Evolutionary conservation across 116 monocot genomes (phyloP).

Genomic region (Iris pallida): DNA sequence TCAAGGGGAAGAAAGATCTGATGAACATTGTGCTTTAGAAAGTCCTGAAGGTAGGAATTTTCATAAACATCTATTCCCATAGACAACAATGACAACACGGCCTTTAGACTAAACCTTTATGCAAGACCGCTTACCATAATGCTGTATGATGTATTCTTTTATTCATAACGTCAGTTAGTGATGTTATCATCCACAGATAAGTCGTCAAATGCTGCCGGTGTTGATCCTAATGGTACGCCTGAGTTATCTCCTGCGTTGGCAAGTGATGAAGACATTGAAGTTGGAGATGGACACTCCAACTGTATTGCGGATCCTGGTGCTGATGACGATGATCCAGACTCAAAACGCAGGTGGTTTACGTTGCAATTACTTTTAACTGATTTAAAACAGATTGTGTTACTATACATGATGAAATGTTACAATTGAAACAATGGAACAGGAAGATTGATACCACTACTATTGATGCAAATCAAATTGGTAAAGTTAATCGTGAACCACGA

Average conservation of each 20-base stretch:
- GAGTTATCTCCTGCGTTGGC: conserved; percentile 43
- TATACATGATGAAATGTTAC: neutral
- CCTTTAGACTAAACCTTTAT: too few relatives aligned
- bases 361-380: conserved; percentile 1
- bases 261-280: conserved; percentile 65
- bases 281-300: conserved; percentile 25
- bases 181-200: conserved; percentile 36
- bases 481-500: conserved; percentile 79
- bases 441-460: conserved; percentile 43
- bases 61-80: too few relatives aligned
- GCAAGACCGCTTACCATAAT: too few relatives aligned
- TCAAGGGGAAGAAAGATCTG: conserved; percentile 55
- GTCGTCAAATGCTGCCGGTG: conserved; percentile 20
- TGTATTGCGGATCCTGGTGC: conserved; percentile 31
- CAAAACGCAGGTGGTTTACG: conserved; percentile 66
- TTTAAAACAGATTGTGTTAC: neutral
- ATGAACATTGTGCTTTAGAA: conserved; percentile 31
- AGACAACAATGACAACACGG: too few relatives aligned
- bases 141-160: too few relatives aligned
- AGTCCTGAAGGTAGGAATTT: conserved; percentile 39
- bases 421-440: conserved; percentile 32
- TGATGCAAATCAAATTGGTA: conserved; percentile 54
- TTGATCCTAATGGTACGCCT: conserved; percentile 36
- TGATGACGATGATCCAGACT: conserved; percentile 68
- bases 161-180: too few relatives aligned